Conservation (phyloP, 169 alveolate genomes). For the Eimeria falciformis region DNA sequence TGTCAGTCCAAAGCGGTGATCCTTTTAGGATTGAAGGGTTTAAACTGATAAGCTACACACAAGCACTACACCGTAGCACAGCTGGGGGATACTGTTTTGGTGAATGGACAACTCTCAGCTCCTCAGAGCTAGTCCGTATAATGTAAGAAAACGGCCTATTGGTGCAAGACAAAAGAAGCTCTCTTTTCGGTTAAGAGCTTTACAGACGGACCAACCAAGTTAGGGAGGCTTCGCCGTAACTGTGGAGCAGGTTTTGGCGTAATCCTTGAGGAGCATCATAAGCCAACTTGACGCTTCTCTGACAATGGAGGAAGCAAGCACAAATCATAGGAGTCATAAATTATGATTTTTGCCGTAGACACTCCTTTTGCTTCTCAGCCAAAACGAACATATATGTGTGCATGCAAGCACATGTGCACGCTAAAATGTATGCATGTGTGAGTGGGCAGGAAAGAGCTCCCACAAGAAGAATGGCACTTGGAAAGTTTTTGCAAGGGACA, state of each 20-base stretch:
- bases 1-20: conserved; percentile 93
- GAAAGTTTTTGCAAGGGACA: conserved; percentile 91
- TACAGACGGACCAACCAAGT: conserved; percentile 87
- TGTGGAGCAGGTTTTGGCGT: conserved; percentile 89
- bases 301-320: conserved; percentile 47
- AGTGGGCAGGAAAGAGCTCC: conserved; percentile 23
- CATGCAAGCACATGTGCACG: conserved; percentile 5
- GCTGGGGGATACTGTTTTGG: too few relatives aligned
- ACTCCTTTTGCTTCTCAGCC: conserved; percentile 85
- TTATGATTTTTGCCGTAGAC: conserved; percentile 78
- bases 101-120: too few relatives aligned
- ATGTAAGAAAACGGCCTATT: too few relatives aligned
- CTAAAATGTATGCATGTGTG: conserved; percentile 47
- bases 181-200: too few relatives aligned
- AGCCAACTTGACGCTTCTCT: conserved; percentile 94
- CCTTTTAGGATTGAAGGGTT: conserved; percentile 4
- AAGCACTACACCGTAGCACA: too few relatives aligned
- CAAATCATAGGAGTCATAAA: conserved; percentile 75
- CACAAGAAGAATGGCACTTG: conserved; percentile 82
- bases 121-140: too few relatives aligned
- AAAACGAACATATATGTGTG: neutral
- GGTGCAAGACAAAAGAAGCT: too few relatives aligned
- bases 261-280: conserved; percentile 97
- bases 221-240: conserved; percentile 85
- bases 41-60: too few relatives aligned